Evolutionary conservation across 2,329 filamentous ascomycete species (phyloP).

Genomic region (Claviceps paspali): DNA sequence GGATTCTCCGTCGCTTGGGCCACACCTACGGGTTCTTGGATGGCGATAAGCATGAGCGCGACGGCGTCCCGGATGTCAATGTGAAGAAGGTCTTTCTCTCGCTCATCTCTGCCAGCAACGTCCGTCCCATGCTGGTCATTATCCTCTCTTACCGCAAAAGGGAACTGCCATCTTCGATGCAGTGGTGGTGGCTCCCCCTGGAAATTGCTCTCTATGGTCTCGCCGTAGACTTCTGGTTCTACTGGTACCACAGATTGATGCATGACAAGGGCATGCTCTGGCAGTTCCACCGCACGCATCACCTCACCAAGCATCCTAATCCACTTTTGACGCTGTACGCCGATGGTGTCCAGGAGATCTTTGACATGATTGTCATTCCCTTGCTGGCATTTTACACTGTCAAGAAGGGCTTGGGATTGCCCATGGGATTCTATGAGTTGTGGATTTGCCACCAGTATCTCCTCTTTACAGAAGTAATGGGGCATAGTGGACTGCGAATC

Average conservation of each 20-base stretch:
- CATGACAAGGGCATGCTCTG: slow-evolving; percentile 23
- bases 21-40: slow-evolving; percentile 16
- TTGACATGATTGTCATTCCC: slow-evolving; percentile 26
- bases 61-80: slow-evolving; percentile 18
- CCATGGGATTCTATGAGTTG: slow-evolving; percentile 31
- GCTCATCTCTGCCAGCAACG: slow-evolving; percentile 3
- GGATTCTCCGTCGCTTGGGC: slow-evolving; percentile 16
- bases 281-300: slow-evolving; percentile 26
- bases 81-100: slow-evolving; percentile 12
- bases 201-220: slow-evolving; percentile 9
- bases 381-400: slow-evolving; percentile 22
- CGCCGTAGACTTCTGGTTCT: slow-evolving; percentile 5
- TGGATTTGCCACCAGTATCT: slow-evolving; percentile 30
- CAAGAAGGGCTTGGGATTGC: slow-evolving; percentile 18
- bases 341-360: slow-evolving; percentile 25
- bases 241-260: slow-evolving; percentile 17
- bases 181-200: slow-evolving; percentile 14
- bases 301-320: slow-evolving; percentile 17
- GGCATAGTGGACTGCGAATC: slow-evolving; percentile 24
- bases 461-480: slow-evolving; percentile 22
- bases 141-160: slow-evolving; percentile 13
- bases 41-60: slow-evolving; percentile 17
- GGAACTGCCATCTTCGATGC: slow-evolving; percentile 6
- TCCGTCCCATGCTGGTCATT: slow-evolving; percentile 11
- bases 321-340: slow-evolving; percentile 22